Percentiles rank a stretch among this genome's conserved stretches.
These are phyloP conservation scores for Ceriops decandra DNA, from an alignment of 345 rosid genomes.

Conservation along the genomic window DNA sequence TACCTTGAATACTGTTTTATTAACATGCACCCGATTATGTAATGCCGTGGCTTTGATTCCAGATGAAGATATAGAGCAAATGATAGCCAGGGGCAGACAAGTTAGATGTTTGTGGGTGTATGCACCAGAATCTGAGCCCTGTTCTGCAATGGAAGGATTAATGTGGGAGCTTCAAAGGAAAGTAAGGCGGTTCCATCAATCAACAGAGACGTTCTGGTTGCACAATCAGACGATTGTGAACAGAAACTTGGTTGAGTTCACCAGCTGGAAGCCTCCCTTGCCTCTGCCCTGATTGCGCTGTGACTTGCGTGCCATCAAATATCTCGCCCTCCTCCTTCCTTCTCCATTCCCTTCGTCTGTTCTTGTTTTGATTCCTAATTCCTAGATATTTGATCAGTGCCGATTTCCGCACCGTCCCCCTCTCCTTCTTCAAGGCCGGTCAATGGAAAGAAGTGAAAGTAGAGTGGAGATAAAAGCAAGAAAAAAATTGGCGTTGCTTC, in stretches of 20 bases:
- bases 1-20: not conserved
- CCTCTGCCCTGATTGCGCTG: constrained; percentile 50
- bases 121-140: constrained; percentile 53
- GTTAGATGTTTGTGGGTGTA: constrained; percentile 82
- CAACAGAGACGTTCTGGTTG: constrained; percentile 93
- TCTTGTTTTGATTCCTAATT: not conserved
- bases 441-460: too few relatives aligned
- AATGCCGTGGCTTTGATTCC: constrained; percentile 9
- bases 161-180: constrained; percentile 95
- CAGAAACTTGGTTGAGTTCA: constrained; percentile 61
- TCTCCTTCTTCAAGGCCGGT: too few relatives aligned
- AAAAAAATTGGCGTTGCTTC: too few relatives aligned
- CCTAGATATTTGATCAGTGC: not conserved
- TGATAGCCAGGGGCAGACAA: constrained; percentile 67
- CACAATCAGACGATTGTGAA: constrained; percentile 71
- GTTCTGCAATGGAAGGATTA: constrained; percentile 80
- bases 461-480: too few relatives aligned
- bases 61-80: constrained; percentile 60
- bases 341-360: not conserved
- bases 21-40: not conserved
- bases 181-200: constrained; percentile 85
- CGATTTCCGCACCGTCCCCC: too few relatives aligned
- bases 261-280: constrained; percentile 74
- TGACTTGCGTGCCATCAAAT: not conserved
- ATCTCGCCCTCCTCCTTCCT: not conserved